phyloP scores from a whole-genome alignment of 164 flowering plant genomes.

The Berberis vulgaris region DNA sequence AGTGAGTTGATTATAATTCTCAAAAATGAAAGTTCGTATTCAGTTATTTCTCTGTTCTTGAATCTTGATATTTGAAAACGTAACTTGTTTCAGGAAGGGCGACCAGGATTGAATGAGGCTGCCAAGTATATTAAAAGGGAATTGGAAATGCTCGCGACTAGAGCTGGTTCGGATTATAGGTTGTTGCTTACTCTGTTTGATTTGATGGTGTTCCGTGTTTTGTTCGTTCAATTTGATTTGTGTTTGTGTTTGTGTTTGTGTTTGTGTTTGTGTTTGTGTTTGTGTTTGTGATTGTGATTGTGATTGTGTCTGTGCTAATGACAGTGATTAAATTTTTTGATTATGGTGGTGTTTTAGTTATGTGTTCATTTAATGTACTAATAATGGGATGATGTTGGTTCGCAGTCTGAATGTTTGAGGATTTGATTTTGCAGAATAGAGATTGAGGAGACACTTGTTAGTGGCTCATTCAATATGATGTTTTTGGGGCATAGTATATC shows the following conservation, averaged over 20 bases:
- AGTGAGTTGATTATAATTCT: conserved; percentile 26
- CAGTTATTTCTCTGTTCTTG: too few relatives aligned
- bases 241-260: too few relatives aligned
- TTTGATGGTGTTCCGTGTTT: neutral
- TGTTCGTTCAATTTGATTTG: neutral
- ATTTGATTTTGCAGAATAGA: conserved; percentile 53
- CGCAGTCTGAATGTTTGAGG: too few relatives aligned
- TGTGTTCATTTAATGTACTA: too few relatives aligned
- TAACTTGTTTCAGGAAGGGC: conserved; percentile 56
- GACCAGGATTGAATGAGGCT: conserved; percentile 69
- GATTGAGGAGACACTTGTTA: conserved; percentile 62
- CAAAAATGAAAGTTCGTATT: too few relatives aligned
- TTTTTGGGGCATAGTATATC: conserved; percentile 81
- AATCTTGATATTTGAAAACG: too few relatives aligned
- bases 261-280: too few relatives aligned
- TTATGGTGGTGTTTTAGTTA: too few relatives aligned
- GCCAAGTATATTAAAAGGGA: conserved; percentile 62
- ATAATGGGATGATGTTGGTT: too few relatives aligned
- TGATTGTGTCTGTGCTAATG: too few relatives aligned
- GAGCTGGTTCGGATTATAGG: conserved; percentile 65
- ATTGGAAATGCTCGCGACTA: conserved; percentile 51
- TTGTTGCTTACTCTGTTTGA: conserved; percentile 5
- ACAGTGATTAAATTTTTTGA: too few relatives aligned
- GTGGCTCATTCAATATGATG: conserved; percentile 90
- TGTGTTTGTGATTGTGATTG: too few relatives aligned